A percentile compares a stretch with the other conserved stretches of the same genome.
phyloP scores from a whole-genome alignment of 1,284 basidiomycete genomes.

The Leccinum huronense region DNA sequence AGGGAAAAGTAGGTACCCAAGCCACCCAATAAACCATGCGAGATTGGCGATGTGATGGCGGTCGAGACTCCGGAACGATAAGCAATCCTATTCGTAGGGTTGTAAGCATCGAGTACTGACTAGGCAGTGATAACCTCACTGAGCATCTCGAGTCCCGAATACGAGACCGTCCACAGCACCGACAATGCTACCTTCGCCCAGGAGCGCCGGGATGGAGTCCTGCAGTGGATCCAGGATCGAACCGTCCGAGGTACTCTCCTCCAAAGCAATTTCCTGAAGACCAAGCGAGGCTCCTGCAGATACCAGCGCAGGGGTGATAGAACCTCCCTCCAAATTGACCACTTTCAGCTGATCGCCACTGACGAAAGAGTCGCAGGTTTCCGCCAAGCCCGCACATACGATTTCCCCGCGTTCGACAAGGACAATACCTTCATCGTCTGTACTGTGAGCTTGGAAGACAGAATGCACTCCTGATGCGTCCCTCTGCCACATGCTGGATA shows the following conservation, averaged over 20 bases:
- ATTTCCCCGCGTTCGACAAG: constrained; percentile 36
- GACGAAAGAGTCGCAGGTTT: constrained; percentile 21
- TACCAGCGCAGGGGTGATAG: constrained; percentile 53
- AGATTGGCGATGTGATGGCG: constrained; percentile 58
- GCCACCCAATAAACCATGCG: constrained; percentile 59
- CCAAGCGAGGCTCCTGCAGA: constrained; percentile 61
- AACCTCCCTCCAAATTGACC: constrained; percentile 43
- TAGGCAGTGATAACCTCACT: constrained; percentile 47
- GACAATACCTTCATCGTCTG: constrained; percentile 28
- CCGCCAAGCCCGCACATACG: constrained; percentile 30
- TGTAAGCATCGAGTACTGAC: background rate
- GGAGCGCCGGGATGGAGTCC: constrained; percentile 43
- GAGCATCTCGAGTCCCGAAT: constrained; percentile 68
- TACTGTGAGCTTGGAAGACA: constrained; percentile 16
- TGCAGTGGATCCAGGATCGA: constrained; percentile 51
- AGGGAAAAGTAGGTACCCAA: constrained; percentile 66
- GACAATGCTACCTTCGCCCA: constrained; percentile 55
- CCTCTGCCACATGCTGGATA: constrained; percentile 32
- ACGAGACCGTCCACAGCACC: constrained; percentile 74
- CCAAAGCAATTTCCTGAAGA: constrained; percentile 58
- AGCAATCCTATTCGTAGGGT: constrained; percentile 45
- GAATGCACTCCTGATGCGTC: constrained; percentile 23
- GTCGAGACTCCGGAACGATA: constrained; percentile 66
- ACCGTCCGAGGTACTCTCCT: constrained; percentile 69
- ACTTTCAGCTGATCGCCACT: constrained; percentile 15